A percentile compares a stretch with the other conserved stretches of the same genome.
These are phyloP conservation scores for Chlorella sp. DNA, from an alignment of 139 green algal species.

Conservation along the genomic window DNA sequence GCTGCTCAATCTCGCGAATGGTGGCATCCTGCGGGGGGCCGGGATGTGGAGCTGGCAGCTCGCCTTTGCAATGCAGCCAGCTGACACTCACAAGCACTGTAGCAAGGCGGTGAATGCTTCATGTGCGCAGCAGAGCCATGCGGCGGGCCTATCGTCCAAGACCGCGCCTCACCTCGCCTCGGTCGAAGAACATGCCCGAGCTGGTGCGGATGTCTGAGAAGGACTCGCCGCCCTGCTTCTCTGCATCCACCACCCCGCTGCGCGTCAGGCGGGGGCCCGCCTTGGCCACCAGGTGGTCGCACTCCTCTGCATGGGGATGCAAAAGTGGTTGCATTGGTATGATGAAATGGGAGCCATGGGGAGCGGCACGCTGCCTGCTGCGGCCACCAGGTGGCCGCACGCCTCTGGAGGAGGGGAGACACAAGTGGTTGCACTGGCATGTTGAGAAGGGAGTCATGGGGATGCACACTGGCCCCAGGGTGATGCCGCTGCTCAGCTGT, in stretches of 20 bases:
- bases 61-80: too few relatives aligned
- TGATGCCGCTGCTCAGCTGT: too few relatives aligned
- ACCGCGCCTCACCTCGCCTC: background rate
- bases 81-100: too few relatives aligned
- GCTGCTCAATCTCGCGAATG: constrained; percentile 52
- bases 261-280: constrained; percentile 34
- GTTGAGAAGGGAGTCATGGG: too few relatives aligned
- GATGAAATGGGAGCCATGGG: too few relatives aligned
- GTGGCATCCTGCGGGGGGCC: constrained; percentile 43
- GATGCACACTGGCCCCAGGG: too few relatives aligned
- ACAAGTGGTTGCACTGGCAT: too few relatives aligned
- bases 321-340: too few relatives aligned
- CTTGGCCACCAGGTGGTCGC: constrained; percentile 29
- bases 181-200: constrained; percentile 56
- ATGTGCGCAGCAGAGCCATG: too few relatives aligned
- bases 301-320: constrained; percentile 14
- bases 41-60: too few relatives aligned
- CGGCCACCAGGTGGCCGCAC: constrained; percentile 19
- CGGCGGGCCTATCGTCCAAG: too few relatives aligned
- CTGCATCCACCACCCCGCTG: constrained; percentile 47
- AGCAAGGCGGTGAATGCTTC: too few relatives aligned
- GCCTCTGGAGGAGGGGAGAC: constrained; percentile 5
- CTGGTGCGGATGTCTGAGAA: constrained; percentile 46
- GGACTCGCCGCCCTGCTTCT: background rate
- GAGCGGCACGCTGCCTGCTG: constrained; percentile 9